A percentile compares a stretch with the other conserved stretches of the same genome.
Conservation (phyloP, 2,329 filamentous ascomycete species). For the Shiraia bambusicola region DNA sequence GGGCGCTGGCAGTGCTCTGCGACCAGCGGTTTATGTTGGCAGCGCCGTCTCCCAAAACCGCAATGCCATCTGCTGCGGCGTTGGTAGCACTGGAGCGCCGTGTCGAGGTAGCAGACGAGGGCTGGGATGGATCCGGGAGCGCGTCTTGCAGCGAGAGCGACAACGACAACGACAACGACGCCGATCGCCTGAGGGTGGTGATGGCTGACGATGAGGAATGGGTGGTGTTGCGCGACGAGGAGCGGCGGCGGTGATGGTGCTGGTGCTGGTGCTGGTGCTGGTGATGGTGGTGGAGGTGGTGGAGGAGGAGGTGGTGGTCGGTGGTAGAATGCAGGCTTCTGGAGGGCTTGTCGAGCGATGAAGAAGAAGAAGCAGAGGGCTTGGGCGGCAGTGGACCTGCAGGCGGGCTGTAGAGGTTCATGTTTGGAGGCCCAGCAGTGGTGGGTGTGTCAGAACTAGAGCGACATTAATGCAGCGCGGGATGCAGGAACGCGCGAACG, state of each 20-base stretch:
- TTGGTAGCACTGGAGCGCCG: slow-evolving; percentile 47
- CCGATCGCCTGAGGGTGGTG: slow-evolving; percentile 47
- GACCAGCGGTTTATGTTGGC: slow-evolving; percentile 60
- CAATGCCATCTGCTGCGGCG: slow-evolving; percentile 43
- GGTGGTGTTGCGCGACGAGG: slow-evolving; percentile 47
- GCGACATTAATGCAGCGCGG: slow-evolving; percentile 5
- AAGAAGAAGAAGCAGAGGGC: too few species aligned
- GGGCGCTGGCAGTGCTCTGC: slow-evolving; percentile 57
- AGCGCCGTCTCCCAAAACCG: slow-evolving; percentile 47
- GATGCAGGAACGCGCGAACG: slow-evolving; percentile 6
- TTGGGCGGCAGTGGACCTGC: neutral
- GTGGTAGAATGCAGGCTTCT: too few species aligned
- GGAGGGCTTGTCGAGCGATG: too few species aligned
- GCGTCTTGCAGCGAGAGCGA: slow-evolving; percentile 43
- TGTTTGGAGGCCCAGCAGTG: neutral
- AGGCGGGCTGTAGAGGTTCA: slow-evolving; percentile 1
- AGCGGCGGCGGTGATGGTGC: slow-evolving; percentile 21
- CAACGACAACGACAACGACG: slow-evolving; percentile 45
- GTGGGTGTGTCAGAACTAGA: slow-evolving; percentile 5
- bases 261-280: slow-evolving; percentile 7
- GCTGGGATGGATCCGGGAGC: slow-evolving; percentile 23
- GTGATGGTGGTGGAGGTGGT: slow-evolving; percentile 15
- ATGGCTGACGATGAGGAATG: slow-evolving; percentile 47
- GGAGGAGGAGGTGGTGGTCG: too few species aligned
- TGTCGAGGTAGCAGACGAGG: slow-evolving; percentile 16